Evolutionary conservation across 2,329 filamentous ascomycete species (phyloP), one percentile per base, ranked within the genome.

Genomic region (Xylariaceae sp.): DNA sequence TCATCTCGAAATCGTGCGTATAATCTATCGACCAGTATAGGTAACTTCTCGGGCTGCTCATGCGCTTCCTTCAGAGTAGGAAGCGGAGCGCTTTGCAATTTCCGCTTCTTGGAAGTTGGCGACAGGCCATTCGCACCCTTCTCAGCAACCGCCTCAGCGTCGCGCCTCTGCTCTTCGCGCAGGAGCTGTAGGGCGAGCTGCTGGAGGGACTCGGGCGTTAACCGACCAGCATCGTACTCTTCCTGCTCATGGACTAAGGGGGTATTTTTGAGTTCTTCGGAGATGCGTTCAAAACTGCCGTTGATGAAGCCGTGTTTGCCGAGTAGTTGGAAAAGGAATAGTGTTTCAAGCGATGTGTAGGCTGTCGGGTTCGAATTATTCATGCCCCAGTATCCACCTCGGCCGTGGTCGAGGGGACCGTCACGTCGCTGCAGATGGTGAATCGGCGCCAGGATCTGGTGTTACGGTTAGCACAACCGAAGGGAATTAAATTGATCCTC

Each of bases 331-430:
- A 94, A 93, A 67, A 96, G 82, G 62, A 94, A 83, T 58, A 95
- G 81, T 68, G 87, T 89, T 81, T 96, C 92, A 78, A 95, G 88
- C 64, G 87, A 84, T 69, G 91, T 93, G 75, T 94, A 92, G 67
- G 81, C 78, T 69, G 84, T 80, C 73, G 74, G 52, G 37, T 44
- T 72, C 67, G 73, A 72, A 70, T 76, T 73, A 77, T 77, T 81
- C 80, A 83, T 83, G 72, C 77, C 79, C 77, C 77, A 70, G 70
- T 72, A 73, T 74, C 73, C 76, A 69, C 79, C 78, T 81, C 79
- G 79, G 76, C 76, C 75, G 73, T 73, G 72, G 74, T 80, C 78
- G 78, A 81, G 77, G 79, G 76, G 75, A 75, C 72, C 75, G 74
- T 79, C 73, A 71, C 75, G 77, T 76, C 73, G 76, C 72, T 78